A percentile compares a stretch with the other conserved stretches of the same genome.
phyloP scores from a whole-genome alignment of 148 eudicot genomes.

The Rhododendron kiyosumense region DNA sequence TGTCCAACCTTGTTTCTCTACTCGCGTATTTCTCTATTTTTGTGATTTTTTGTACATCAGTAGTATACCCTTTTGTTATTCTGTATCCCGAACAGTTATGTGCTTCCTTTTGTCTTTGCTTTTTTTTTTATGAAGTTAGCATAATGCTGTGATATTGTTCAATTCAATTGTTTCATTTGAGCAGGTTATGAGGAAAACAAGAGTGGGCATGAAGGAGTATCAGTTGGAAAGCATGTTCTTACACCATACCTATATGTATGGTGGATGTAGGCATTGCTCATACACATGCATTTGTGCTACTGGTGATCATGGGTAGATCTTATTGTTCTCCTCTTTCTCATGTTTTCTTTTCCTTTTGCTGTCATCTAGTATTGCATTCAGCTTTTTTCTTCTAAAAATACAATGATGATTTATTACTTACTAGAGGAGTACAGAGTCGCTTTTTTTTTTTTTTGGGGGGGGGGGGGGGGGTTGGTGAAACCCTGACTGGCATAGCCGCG shows the following conservation, averaged over 20 bases:
- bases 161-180: slow-evolving; percentile 12
- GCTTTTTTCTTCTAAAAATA: neutral
- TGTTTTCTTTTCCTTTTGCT: neutral
- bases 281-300: slow-evolving; percentile 99
- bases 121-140: neutral
- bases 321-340: neutral
- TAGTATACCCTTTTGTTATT: neutral
- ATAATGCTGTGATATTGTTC: neutral
- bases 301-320: slow-evolving; percentile 68
- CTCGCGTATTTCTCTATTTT: neutral
- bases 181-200: slow-evolving; percentile 84
- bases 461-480: neutral
- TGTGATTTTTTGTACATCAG: neutral
- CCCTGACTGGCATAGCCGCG: neutral
- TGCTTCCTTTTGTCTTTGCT: neutral
- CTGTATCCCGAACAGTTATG: neutral
- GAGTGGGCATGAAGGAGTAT: slow-evolving; percentile 89
- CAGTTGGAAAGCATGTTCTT: slow-evolving; percentile 94
- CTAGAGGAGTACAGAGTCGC: neutral
- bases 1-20: neutral
- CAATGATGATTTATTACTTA: neutral
- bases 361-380: neutral
- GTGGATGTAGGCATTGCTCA: slow-evolving; percentile 95
- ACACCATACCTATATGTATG: slow-evolving; percentile 87
- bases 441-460: neutral